Conservation (phyloP, 176 grass and related monocot species). For the Eragrostis curvula region DNA sequence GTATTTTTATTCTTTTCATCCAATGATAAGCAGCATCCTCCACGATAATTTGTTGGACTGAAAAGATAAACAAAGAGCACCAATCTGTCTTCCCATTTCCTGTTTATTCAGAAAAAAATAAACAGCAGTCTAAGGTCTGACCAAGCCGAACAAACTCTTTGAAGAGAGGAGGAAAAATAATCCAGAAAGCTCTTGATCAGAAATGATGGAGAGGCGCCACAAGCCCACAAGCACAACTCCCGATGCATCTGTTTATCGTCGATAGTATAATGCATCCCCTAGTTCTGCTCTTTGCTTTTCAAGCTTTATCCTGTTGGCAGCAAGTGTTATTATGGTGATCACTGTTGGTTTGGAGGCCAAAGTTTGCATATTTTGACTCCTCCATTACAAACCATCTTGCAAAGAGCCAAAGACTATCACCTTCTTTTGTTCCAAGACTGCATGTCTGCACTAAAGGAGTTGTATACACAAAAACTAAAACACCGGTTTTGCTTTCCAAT, state of each 20-base stretch:
- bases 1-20: neutral
- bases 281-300: conserved; percentile 29
- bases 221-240: conserved; percentile 48
- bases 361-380: conserved; percentile 47
- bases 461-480: conserved; percentile 29
- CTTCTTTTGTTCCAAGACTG: conserved; percentile 36
- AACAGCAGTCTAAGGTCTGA: neutral
- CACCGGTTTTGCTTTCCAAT: conserved; percentile 35
- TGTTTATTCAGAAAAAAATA: neutral
- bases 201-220: conserved; percentile 45
- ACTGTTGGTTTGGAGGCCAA: conserved; percentile 31
- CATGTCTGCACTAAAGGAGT: conserved; percentile 22
- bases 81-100: neutral
- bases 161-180: neutral
- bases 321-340: conserved; percentile 20
- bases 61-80: neutral
- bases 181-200: conserved; percentile 1
- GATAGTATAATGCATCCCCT: conserved; percentile 14
- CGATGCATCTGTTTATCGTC: conserved; percentile 40
- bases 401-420: conserved; percentile 25
- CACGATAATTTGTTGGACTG: neutral
- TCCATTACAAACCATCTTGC: conserved; percentile 42
- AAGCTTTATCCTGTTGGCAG: conserved; percentile 41
- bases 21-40: neutral
- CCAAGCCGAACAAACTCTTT: conserved; percentile 15